Conservation (phyloP, 257 asterid genomes). For the Jaltomata sinuosa region DNA sequence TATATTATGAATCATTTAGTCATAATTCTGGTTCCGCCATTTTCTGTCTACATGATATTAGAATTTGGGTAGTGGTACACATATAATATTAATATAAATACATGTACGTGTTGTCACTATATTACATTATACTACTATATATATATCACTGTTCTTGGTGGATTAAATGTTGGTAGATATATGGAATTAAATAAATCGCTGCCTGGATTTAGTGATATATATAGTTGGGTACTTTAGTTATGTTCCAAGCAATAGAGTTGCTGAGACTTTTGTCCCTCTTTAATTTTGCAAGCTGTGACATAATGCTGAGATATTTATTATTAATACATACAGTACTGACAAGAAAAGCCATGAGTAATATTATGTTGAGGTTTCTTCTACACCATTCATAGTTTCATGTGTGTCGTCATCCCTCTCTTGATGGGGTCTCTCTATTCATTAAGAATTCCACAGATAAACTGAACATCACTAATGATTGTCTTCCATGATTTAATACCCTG, state of each 20-base stretch:
- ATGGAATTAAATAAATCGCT: neutral
- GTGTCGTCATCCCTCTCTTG: neutral
- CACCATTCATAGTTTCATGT: neutral
- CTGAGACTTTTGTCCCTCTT: neutral
- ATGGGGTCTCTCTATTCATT: neutral
- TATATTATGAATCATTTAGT: neutral
- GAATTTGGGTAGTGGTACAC: neutral
- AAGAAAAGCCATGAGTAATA: neutral
- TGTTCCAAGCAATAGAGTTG: neutral
- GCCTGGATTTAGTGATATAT: neutral
- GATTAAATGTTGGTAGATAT: neutral
- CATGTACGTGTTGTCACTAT: neutral
- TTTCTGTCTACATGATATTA: neutral
- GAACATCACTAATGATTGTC: neutral
- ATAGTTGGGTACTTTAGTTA: neutral
- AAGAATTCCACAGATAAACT: neutral
- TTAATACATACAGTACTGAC: neutral
- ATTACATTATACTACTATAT: neutral
- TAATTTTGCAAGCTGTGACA: neutral
- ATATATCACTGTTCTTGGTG: neutral
- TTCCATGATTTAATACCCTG: neutral
- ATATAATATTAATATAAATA: neutral
- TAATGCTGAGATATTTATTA: neutral
- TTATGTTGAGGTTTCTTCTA: neutral
- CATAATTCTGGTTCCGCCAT: neutral